phyloP scores from a whole-genome alignment of 805 yeast species.

The Metschnikowia peoriensis region DNA sequence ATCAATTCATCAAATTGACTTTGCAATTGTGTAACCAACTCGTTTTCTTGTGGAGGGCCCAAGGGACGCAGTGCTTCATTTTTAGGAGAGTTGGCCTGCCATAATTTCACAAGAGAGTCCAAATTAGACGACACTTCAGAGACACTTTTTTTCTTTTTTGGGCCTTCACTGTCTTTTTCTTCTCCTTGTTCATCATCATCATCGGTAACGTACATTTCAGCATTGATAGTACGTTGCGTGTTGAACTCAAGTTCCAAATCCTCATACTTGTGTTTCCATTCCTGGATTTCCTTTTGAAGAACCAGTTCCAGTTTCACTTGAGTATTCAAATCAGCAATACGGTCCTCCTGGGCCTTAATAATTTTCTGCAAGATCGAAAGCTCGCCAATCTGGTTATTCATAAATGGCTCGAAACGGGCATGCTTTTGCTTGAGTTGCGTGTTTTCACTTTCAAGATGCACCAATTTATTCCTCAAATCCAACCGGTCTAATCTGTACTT shows the following conservation, averaged over 20 bases:
- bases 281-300: conserved; percentile 45
- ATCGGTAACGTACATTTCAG: conserved; percentile 28
- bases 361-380: conserved; percentile 52
- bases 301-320: conserved; percentile 45
- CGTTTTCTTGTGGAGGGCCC: conserved; percentile 13
- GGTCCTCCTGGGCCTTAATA: conserved; percentile 50
- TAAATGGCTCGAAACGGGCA: conserved; percentile 49
- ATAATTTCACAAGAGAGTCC: conserved; percentile 11
- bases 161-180: conserved; percentile 16
- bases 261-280: conserved; percentile 48
- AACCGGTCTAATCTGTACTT: conserved; percentile 43
- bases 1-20: conserved; percentile 56
- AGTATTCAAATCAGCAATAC: conserved; percentile 39
- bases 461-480: conserved; percentile 43
- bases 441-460: conserved; percentile 48
- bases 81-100: conserved; percentile 10
- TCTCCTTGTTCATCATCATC: conserved; percentile 29
- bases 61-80: conserved; percentile 7
- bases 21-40: conserved; percentile 45
- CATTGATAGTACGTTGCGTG: conserved; percentile 36
- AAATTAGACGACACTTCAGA: conserved; percentile 12
- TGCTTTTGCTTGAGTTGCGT: conserved; percentile 38
- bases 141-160: conserved; percentile 11
- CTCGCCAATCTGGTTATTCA: conserved; percentile 52
- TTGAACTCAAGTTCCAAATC: conserved; percentile 43